Conservation (phyloP, 306 rosid species). For the Luffa acutangula region DNA sequence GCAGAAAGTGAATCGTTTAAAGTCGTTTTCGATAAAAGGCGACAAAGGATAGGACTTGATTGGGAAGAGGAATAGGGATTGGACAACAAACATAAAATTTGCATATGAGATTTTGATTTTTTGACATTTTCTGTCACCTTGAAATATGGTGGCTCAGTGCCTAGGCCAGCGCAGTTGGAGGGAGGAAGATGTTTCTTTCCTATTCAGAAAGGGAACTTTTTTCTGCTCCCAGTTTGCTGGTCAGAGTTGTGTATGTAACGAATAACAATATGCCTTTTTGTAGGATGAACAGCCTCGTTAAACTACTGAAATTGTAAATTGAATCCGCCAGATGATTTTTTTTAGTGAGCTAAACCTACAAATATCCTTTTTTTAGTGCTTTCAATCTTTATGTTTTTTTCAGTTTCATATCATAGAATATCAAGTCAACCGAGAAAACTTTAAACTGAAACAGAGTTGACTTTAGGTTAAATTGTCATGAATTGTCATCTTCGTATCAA, state of each 20-base stretch:
- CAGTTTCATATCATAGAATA: no score
- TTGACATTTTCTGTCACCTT: not conserved
- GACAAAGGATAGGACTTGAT: constrained; percentile 63
- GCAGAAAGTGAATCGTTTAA: constrained; percentile 86
- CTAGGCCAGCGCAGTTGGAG: not conserved
- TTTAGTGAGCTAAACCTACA: no score
- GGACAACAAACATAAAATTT: not conserved
- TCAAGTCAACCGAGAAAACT: no score
- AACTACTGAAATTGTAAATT: no score
- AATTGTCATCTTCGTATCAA: no score
- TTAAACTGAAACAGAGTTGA: no score
- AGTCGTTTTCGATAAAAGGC: constrained; percentile 72
- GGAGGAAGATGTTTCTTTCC: not conserved
- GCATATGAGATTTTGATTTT: not conserved
- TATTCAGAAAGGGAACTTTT: not conserved
- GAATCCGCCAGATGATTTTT: no score
- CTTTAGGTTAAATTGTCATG: no score
- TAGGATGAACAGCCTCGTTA: no score
- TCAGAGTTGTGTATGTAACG: not conserved
- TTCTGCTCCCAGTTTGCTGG: not conserved
- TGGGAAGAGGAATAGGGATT: constrained; percentile 47
- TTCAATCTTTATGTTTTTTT: no score
- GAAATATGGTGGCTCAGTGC: not conserved
- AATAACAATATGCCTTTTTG: not conserved
- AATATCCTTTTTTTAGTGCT: no score